Base-by-base conservation (phyloP, 371 early-diverging fungal genomes). In the Chytridiales sp. region DNA sequence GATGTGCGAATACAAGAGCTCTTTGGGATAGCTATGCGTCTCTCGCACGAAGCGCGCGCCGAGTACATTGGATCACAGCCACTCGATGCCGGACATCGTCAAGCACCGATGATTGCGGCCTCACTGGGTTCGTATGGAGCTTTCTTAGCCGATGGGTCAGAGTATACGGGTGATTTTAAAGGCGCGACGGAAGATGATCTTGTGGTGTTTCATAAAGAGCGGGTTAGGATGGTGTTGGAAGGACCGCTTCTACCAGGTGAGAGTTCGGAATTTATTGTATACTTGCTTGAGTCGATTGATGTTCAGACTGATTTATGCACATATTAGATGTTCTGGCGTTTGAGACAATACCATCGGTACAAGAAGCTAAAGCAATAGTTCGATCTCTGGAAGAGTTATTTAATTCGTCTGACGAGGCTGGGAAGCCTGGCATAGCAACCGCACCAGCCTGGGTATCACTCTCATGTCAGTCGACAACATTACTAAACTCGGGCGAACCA, bases 81-180 rank as follows among this genome's bases (percentile, higher is more conserved):
- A 11, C n/a, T n/a, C n/a, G n/a, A n/a, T n/a, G n/a, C n/a, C n/a
- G n/a, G n/a, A n/a, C n/a, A n/a, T n/a, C n/a, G n/a, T n/a, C n/a
- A 22, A 21, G 49, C 1, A 5, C 39, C 68, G 6, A 38, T 74
- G 0, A 71, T 84, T 1, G 83, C 85, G 4, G 68, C 79, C 24
- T 81, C 83, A 0, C 46, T 83, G 40, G 86, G 86, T 0, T 78
- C 79, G 19, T 86, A 80, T 56, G 86, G 83, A 27, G 85, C 84
- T 8, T 47, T 73, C 2, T 62, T 86, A 43, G 79, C 78, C 1
- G 75, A 83, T 63, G 85, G 84, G 1, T 68, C 80, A 0, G 86
- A 86, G 58, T 86, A 82, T 52, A 80, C 80, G 0, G 86, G 86
- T 32, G 59, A 76, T 40, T 82, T 82, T 62, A 73, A 72, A 3